These are phyloP conservation scores for Phoma sp. DNA, from an alignment of 2,329 filamentous ascomycete species.

Conservation along the genomic window DNA sequence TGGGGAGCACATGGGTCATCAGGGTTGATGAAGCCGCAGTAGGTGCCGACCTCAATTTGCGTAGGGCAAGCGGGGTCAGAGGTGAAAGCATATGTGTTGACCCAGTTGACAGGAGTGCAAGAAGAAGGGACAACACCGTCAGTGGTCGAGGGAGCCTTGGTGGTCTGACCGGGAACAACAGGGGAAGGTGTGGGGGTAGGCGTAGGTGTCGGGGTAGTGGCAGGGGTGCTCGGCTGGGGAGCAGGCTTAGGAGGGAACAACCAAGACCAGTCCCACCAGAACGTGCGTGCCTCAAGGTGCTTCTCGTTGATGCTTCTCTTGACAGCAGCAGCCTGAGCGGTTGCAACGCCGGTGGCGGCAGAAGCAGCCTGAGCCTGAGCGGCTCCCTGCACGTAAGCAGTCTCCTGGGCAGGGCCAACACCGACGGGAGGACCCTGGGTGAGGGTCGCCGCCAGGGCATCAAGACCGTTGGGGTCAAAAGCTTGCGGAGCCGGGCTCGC, in stretches of 20 bases:
- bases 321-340: constrained; percentile 24
- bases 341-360: constrained; percentile 21
- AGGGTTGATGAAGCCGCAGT: constrained; percentile 39
- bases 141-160: constrained; percentile 26
- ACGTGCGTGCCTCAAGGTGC: constrained; percentile 17
- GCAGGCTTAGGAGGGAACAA: constrained; percentile 3
- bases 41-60: constrained; percentile 32
- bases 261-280: constrained; percentile 12
- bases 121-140: constrained; percentile 25
- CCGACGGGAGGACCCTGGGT: constrained; percentile 29
- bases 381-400: constrained; percentile 21
- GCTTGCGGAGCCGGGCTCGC: constrained; percentile 32
- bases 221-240: background rate
- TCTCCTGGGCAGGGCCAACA: constrained; percentile 19
- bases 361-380: constrained; percentile 23
- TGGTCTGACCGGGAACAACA: constrained; percentile 7
- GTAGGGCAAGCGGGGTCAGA: constrained; percentile 30
- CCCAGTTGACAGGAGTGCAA: constrained; percentile 31
- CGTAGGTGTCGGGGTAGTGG: background rate
- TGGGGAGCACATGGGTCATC: constrained; percentile 36
- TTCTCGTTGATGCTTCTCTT: constrained; percentile 19
- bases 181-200: constrained; percentile 3
- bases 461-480: constrained; percentile 20
- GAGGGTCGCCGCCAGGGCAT: constrained; percentile 21
- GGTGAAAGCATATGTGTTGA: constrained; percentile 35